Conservation (phyloP, 2,329 filamentous ascomycete species). For the Rutstroemia sp. region DNA sequence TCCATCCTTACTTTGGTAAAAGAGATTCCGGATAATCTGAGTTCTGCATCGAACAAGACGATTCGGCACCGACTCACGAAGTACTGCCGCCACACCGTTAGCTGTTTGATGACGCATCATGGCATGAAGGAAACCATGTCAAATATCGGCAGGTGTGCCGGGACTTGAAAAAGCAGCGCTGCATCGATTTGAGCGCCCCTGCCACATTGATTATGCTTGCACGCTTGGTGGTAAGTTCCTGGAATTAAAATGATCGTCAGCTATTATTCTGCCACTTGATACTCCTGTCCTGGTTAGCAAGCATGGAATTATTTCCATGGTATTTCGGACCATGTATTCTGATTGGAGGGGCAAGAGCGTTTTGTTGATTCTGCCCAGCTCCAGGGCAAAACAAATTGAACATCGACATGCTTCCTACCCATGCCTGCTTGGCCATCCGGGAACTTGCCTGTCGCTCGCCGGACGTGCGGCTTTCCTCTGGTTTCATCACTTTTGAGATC, state of each 20-base stretch:
- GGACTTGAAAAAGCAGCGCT: slow-evolving; percentile 7
- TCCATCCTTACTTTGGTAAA: not conserved
- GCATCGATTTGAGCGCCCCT: not conserved
- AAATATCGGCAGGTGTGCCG: slow-evolving; percentile 7
- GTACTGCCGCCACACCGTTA: slow-evolving; percentile 11
- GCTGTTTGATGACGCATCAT: slow-evolving; percentile 9
- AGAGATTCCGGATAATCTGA: not conserved
- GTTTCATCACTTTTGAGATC: slow-evolving; percentile 6
- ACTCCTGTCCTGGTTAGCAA: not conserved
- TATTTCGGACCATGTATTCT: not conserved
- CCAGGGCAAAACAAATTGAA: not conserved
- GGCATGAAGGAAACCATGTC: slow-evolving; percentile 4
- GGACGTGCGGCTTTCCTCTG: slow-evolving; percentile 8
- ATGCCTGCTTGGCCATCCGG: not conserved
- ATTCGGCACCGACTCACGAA: not conserved
- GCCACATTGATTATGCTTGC: not conserved
- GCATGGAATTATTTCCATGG: not conserved
- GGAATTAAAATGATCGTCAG: not conserved
- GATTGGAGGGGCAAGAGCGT: not conserved
- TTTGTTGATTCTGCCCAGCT: not conserved
- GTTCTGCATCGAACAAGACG: not conserved
- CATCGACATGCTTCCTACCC: not conserved
- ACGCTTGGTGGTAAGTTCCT: not conserved
- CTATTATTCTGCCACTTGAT: not conserved
- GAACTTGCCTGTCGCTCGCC: slow-evolving; percentile 2